These are phyloP conservation scores for Castanea crenata DNA, from an alignment of 306 rosid species.

Conservation along the genomic window DNA sequence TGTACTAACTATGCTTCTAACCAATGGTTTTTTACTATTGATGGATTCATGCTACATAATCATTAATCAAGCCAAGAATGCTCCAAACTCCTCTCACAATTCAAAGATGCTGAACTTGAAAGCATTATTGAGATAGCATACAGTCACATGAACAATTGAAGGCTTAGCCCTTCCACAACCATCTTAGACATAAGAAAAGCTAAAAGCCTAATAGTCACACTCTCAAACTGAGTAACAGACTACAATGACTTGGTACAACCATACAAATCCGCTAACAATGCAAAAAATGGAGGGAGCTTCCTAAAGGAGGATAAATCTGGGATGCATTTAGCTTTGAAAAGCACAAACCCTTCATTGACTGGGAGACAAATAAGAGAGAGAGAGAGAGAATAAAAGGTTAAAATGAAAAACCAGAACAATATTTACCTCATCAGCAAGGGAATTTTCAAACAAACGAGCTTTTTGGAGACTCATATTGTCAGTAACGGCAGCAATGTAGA, in stretches of 20 bases:
- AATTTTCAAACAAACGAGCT: conserved; percentile 62
- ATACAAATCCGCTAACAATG: conserved; percentile 14
- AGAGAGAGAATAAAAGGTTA: neutral
- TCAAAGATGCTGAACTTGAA: too few relatives aligned
- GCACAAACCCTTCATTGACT: too few relatives aligned
- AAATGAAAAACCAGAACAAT: neutral
- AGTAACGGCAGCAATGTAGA: conserved; percentile 82
- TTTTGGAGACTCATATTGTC: conserved; percentile 93
- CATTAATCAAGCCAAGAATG: too few relatives aligned
- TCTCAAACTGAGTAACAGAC: neutral
- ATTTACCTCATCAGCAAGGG: conserved; percentile 41
- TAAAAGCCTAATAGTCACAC: neutral
- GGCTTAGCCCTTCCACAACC: conserved; percentile 1
- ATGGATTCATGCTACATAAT: too few relatives aligned
- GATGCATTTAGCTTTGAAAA: too few relatives aligned
- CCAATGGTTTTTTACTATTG: too few relatives aligned
- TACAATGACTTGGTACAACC: conserved; percentile 1
- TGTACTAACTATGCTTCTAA: too few relatives aligned
- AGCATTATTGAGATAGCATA: neutral
- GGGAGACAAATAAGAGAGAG: too few relatives aligned
- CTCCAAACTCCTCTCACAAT: too few relatives aligned
- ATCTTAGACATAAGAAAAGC: neutral
- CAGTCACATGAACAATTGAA: too few relatives aligned
- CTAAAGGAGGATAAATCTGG: too few relatives aligned
- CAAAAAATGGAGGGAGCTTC: neutral